Conservation (phyloP, 179 eudicot species). For the Silene vulgaris region DNA sequence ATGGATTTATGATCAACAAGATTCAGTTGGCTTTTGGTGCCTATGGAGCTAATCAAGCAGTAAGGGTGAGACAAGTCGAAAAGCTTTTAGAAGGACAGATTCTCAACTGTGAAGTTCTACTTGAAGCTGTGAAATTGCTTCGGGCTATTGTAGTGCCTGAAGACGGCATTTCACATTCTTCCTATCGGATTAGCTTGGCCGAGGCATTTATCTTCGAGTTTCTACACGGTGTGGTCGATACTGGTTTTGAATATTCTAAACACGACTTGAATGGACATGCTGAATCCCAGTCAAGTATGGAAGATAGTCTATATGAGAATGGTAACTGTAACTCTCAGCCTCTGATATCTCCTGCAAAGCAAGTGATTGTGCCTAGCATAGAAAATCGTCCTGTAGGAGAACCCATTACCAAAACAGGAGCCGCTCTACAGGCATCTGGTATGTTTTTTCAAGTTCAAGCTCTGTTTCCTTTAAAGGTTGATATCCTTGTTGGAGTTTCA, state of each 20-base stretch:
- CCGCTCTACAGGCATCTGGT: slow-evolving; percentile 94
- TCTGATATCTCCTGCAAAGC: slow-evolving; percentile 57
- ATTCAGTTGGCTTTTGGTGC: slow-evolving; percentile 77
- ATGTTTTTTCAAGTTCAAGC: slow-evolving; percentile 8
- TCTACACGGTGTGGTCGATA: slow-evolving; percentile 37
- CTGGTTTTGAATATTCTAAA: slow-evolving; percentile 18
- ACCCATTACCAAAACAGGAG: slow-evolving; percentile 63
- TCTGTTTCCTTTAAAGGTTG: neutral
- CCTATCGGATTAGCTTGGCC: slow-evolving; percentile 74
- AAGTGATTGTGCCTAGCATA: slow-evolving; percentile 45
- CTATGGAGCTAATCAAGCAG: slow-evolving; percentile 63
- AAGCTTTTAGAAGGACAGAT: slow-evolving; percentile 50
- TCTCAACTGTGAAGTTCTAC: slow-evolving; percentile 35
- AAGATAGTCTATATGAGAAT: slow-evolving; percentile 13
- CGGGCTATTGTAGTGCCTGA: slow-evolving; percentile 51
- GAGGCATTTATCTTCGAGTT: slow-evolving; percentile 76
- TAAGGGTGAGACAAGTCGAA: slow-evolving; percentile 62
- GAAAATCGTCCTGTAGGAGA: slow-evolving; percentile 76
- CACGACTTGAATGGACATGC: slow-evolving; percentile 26
- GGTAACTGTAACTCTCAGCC: slow-evolving; percentile 4
- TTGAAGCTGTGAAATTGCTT: slow-evolving; percentile 53
- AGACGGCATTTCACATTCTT: slow-evolving; percentile 45
- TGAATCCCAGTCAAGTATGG: slow-evolving; percentile 21
- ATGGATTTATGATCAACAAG: slow-evolving; percentile 36
- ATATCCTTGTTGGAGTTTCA: neutral